Conservation (phyloP, 2,329 filamentous ascomycete genomes). For the Aspergillus eucalypticola region DNA sequence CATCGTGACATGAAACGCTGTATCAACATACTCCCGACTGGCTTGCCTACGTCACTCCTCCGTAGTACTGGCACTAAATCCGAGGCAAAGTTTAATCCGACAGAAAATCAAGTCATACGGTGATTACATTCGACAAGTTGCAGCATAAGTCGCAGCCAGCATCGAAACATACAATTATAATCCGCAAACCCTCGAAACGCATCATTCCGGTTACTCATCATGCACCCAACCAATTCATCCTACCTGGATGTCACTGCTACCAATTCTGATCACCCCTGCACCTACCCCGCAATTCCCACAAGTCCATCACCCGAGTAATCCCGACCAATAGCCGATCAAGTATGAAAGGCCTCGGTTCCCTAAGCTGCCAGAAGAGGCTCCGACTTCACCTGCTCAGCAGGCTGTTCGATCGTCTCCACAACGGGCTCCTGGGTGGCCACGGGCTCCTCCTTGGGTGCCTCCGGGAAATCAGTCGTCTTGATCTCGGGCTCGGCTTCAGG, state of each 20-base stretch:
- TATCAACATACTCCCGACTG: too few species aligned
- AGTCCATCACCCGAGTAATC: neutral
- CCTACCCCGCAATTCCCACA: neutral
- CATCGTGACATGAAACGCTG: too few species aligned
- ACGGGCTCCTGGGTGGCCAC: constrained; percentile 15
- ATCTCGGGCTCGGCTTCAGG: constrained; percentile 42
- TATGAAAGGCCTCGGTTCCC: neutral
- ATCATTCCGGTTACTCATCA: neutral
- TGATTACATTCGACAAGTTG: neutral
- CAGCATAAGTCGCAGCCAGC: neutral
- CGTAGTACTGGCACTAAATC: too few species aligned
- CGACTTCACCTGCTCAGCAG: constrained; percentile 29
- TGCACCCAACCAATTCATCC: neutral
- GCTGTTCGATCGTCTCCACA: constrained; percentile 30
- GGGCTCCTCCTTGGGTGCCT: constrained; percentile 45
- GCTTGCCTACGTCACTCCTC: too few species aligned
- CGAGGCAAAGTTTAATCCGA: neutral
- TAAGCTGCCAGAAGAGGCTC: constrained; percentile 36
- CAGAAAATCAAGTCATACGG: neutral
- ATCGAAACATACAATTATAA: neutral
- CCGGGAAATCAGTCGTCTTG: constrained; percentile 54
- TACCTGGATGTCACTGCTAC: neutral
- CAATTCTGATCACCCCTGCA: neutral
- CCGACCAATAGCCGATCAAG: neutral
- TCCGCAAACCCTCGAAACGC: neutral